These are phyloP conservation scores for Sporothrix dimorphospora DNA, from an alignment of 2,329 filamentous ascomycete species.

Conservation along the genomic window DNA sequence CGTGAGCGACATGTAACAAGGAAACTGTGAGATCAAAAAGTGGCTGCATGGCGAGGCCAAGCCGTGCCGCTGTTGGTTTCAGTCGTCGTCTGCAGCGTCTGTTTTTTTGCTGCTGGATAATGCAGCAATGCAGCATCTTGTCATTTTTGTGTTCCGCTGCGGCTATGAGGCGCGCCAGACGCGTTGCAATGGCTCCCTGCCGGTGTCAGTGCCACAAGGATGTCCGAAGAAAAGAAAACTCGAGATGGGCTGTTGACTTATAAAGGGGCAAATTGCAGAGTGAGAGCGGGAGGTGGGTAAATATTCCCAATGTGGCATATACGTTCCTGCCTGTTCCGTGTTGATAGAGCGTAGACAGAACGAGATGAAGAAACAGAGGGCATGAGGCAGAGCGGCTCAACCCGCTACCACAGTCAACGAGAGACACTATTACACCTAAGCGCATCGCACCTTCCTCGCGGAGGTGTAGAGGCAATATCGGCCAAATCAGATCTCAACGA, in stretches of 20 bases:
- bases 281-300: not conserved
- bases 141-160: not conserved
- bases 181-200: not conserved
- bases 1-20: not conserved
- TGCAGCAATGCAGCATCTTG: not conserved
- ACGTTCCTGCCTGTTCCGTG: not conserved
- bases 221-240: not conserved
- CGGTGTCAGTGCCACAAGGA: not conserved
- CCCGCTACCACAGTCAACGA: not conserved
- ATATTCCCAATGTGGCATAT: not conserved
- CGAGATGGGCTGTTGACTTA: not conserved
- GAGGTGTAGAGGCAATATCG: not conserved
- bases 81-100: not conserved
- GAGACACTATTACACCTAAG: not conserved
- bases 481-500: not conserved
- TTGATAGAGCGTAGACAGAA: not conserved
- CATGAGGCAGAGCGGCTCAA: not conserved
- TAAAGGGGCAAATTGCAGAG: not conserved
- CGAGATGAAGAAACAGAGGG: not conserved
- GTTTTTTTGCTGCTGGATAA: not conserved
- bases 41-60: slow-evolving; percentile 7
- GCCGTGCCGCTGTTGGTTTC: not conserved
- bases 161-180: slow-evolving; percentile 12
- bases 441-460: not conserved
- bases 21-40: not conserved